phyloP scores from a whole-genome alignment of 2,329 filamentous ascomycete species.

The Pseudocercospora pini-densiflorae region DNA sequence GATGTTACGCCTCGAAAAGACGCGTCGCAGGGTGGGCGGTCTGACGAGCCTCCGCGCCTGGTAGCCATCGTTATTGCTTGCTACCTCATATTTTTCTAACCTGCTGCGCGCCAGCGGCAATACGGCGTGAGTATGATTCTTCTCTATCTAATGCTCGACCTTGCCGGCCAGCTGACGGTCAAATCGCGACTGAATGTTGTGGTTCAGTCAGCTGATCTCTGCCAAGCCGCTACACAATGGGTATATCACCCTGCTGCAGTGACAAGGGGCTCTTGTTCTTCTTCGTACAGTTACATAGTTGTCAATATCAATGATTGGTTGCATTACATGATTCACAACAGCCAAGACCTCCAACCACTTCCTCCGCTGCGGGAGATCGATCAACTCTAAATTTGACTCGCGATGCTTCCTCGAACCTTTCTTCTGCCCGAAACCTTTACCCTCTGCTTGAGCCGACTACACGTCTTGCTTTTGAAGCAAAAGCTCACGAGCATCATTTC shows the following conservation, averaged over 20 bases:
- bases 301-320: too few relatives aligned
- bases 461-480: not conserved
- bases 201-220: too few relatives aligned
- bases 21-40: not conserved
- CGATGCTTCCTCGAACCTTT: not conserved
- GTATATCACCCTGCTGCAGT: too few relatives aligned
- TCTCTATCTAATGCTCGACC: too few relatives aligned
- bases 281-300: too few relatives aligned
- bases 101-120: too few relatives aligned
- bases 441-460: not conserved
- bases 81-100: too few relatives aligned
- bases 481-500: not conserved
- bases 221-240: too few relatives aligned
- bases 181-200: too few relatives aligned
- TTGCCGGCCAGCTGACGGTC: too few relatives aligned
- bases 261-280: too few relatives aligned
- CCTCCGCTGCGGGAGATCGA: not conserved
- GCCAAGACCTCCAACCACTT: not conserved
- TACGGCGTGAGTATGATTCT: too few relatives aligned
- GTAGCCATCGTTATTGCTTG: not conserved
- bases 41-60: not conserved
- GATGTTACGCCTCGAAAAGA: not conserved
- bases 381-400: not conserved
- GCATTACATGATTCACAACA: not conserved
- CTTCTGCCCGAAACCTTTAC: not conserved